These are phyloP conservation scores for Gossypium bickii DNA, from an alignment of 345 rosid genomes.

Conservation along the genomic window DNA sequence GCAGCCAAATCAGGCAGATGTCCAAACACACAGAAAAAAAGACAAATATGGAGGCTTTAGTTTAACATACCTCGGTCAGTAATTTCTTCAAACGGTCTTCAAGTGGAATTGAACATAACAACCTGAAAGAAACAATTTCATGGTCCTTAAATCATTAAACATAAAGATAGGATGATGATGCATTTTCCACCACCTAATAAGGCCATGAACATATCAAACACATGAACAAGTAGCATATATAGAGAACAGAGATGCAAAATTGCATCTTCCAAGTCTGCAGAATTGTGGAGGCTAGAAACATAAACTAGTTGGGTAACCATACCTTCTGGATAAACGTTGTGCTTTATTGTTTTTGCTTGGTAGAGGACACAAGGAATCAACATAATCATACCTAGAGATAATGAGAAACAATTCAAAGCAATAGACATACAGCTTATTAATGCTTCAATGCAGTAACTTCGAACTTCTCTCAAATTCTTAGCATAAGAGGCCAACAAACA, in stretches of 20 bases:
- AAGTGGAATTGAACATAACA: conserved; percentile 50
- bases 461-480: background rate
- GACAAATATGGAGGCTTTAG: background rate
- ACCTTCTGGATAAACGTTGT: conserved; percentile 55
- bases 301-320: conserved; percentile 8
- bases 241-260: background rate
- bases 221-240: background rate
- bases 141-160: conserved; percentile 1
- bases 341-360: conserved; percentile 32
- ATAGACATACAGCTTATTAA: conserved; percentile 5
- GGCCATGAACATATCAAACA: background rate
- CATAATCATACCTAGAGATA: conserved; percentile 53
- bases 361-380: conserved; percentile 65
- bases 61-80: conserved; percentile 63
- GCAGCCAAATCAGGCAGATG: background rate
- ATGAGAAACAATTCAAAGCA: conserved; percentile 16
- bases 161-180: background rate
- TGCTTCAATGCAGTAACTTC: background rate
- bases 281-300: background rate
- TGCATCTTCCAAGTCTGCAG: background rate
- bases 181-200: background rate
- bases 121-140: conserved; percentile 46
- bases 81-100: conserved; percentile 68
- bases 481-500: background rate
- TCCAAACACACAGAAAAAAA: background rate